Percentiles rank a stretch among this genome's conserved stretches.
Conservation (phyloP, 805 yeast species). For the Schizosaccharomyces octosporus region DNA sequence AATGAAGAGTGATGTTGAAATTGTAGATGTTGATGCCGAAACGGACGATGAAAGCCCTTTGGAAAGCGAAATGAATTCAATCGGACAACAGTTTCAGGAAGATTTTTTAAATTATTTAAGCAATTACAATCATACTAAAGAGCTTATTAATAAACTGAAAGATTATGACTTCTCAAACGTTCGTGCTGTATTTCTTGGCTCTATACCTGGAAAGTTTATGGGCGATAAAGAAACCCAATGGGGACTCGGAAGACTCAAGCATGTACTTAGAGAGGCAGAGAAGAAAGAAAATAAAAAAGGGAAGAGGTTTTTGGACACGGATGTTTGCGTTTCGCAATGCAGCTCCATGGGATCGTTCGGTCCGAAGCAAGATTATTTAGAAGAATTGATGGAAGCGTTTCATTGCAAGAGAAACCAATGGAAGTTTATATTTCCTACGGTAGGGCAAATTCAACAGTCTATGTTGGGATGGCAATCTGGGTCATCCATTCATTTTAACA, state of each 20-base stretch:
- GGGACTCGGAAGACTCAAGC: conserved; percentile 9
- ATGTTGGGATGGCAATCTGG: conserved; percentile 26
- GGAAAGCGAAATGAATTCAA: neutral
- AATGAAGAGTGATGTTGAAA: neutral
- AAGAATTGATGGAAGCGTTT: neutral
- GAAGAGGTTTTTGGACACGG: neutral
- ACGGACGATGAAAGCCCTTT: neutral
- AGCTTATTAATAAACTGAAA: conserved; percentile 6
- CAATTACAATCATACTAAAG: conserved; percentile 7
- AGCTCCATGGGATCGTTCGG: conserved; percentile 5
- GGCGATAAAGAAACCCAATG: conserved; percentile 5
- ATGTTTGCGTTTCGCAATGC: conserved; percentile 1
- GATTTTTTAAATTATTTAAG: conserved; percentile 11
- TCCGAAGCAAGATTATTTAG: neutral
- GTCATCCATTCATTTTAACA: conserved; percentile 24
- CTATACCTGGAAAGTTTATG: conserved; percentile 13
- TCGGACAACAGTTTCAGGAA: conserved; percentile 7
- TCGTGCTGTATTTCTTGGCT: conserved; percentile 10
- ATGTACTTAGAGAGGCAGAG: neutral
- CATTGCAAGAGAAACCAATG: neutral
- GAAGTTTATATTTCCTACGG: conserved; percentile 3
- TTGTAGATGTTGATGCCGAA: neutral
- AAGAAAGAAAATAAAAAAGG: neutral
- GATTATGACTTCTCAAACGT: conserved; percentile 11
- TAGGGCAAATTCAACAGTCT: conserved; percentile 17